Percentiles rank a stretch among this genome's conserved stretches.
phyloP scores from a whole-genome alignment of 345 rosid species.

The Crucihimalaya himalaica region DNA sequence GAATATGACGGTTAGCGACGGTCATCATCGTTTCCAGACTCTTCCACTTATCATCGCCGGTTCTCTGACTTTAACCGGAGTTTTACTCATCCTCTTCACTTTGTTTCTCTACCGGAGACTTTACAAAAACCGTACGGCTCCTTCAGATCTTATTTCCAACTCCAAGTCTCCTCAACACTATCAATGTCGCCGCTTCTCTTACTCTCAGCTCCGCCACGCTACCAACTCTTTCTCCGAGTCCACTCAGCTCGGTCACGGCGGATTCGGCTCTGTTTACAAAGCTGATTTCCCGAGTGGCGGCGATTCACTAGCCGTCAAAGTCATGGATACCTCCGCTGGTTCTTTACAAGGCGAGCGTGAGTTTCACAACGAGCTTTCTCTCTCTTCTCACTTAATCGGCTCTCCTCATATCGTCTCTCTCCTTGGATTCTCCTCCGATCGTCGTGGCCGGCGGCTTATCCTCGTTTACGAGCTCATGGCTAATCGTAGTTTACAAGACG shows the following conservation, averaged over 20 bases:
- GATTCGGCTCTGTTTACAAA: conserved; percentile 81
- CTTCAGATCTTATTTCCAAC: conserved; percentile 56
- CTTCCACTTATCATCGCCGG: conserved; percentile 48
- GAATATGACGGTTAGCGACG: conserved; percentile 21
- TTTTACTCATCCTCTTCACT: conserved; percentile 46
- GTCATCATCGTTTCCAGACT: conserved; percentile 29
- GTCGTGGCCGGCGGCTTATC: conserved; percentile 49
- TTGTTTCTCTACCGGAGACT: conserved; percentile 67
- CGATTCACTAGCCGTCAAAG: conserved; percentile 64
- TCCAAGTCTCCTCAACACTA: conserved; percentile 52
- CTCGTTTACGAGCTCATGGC: conserved; percentile 77
- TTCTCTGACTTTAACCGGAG: conserved; percentile 40
- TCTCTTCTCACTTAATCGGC: conserved; percentile 59
- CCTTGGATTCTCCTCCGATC: conserved; percentile 67
- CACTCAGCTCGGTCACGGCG: conserved; percentile 89
- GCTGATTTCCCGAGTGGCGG: conserved; percentile 46
- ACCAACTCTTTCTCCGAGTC: conserved; percentile 72
- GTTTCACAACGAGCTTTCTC: conserved; percentile 77
- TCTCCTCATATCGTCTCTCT: conserved; percentile 70
- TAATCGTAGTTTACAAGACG: conserved; percentile 72
- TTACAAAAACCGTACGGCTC: conserved; percentile 73
- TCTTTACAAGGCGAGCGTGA: conserved; percentile 77
- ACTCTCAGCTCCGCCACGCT: conserved; percentile 73
- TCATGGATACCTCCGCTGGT: conserved; percentile 58
- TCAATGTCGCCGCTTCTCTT: conserved; percentile 75